Evolutionary conservation across 257 asterid species (phyloP), one percentile per base, ranked within the genome.

Genomic region (Penstemon newberryi): DNA sequence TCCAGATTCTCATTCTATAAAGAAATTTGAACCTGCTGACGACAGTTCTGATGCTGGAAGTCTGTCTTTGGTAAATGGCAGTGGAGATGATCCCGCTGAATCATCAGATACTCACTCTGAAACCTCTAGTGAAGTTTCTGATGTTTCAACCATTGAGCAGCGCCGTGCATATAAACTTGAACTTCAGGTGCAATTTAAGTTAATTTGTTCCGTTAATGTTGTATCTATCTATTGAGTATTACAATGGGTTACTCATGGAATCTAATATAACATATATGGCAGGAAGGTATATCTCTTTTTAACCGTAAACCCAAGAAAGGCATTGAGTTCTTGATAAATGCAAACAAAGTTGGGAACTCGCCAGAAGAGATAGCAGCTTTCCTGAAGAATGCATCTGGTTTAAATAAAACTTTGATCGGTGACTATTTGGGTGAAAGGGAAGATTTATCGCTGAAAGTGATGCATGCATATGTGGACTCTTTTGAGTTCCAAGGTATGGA

Each of bases 391-490:
- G 89, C 92, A 65, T 82, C 92, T 77, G 98, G 96, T 63, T 84
- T 94, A 61, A 79, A 89, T 78, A 91, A 91, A 85, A 87, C 96
- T 72, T 78, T 87, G 86, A 88, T 94, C 69, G 99, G 99, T 62
- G 98, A 94, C 78, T 94, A 94, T 80, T 81, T 94, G 78, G 99
- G 99, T 69, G 99, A 94, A 86, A 91, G 99, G 81, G 99, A 94
- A 68, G 99, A 94, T 70, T 68, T 94, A 78, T 56, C 96, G n/a
- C 81, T 94, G 79, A 87, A 86, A 82, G 98, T 94, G 60, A 94
- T 94, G 99, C 99, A 94, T 73, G 96, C 95, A 7, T 94, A 91
- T 61, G 98, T 94, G 79, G 96, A 94, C 78, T 94, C 99, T 59
- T 94, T 94, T 80, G 98, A 91, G 60, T 94, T 94, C 78, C 93